phyloP scores from a whole-genome alignment of 805 yeast genomes.

The Metschnikowia peoriensis region DNA sequence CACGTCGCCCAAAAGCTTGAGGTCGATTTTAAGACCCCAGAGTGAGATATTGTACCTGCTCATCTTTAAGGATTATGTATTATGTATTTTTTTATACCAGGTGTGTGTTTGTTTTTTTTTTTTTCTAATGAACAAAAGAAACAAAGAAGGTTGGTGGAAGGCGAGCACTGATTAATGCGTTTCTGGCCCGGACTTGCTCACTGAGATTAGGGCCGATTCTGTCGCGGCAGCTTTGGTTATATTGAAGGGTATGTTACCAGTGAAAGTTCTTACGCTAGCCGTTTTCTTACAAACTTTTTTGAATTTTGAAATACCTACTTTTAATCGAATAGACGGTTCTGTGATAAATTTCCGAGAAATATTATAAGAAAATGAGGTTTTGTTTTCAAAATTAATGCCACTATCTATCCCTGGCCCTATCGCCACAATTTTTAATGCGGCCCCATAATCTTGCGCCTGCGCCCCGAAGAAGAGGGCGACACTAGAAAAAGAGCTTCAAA shows the following conservation, averaged over 20 bases:
- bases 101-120: not conserved
- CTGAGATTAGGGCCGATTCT: not conserved
- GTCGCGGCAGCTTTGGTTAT: not conserved
- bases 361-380: no score
- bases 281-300: no score
- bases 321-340: no score
- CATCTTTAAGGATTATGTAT: constrained; percentile 18
- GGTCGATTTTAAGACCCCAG: constrained; percentile 38
- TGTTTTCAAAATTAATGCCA: no score
- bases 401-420: no score
- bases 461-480: no score
- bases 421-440: not conserved
- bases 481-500: no score
- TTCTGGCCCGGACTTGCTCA: not conserved
- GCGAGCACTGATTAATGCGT: no score
- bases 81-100: not conserved
- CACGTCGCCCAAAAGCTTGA: constrained; percentile 41
- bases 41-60: constrained; percentile 34
- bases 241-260: not conserved
- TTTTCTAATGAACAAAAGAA: no score
- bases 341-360: no score
- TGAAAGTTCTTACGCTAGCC: not conserved
- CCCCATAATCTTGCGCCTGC: not conserved
- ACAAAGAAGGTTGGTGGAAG: no score
- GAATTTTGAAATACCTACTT: no score